Base-by-base conservation (phyloP, 305 asterid genomes). In the Ajuga reptans region DNA sequence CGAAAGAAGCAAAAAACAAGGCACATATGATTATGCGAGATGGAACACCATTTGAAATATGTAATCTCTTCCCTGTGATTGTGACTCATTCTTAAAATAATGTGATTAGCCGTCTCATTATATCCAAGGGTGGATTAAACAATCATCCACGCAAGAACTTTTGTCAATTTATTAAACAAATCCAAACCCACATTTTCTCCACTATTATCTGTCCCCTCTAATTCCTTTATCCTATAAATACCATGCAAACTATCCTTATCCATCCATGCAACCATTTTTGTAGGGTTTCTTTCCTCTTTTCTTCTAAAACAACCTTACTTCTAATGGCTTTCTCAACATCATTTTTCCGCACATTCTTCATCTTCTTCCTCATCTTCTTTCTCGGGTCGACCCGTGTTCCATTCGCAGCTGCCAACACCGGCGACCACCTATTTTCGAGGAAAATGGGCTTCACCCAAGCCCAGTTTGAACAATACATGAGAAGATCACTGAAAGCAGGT, bases 81-180 rank as follows among this genome's bases (percentile, higher is more conserved):
- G 24, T 47, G 60, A 70, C 18, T 18, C 41, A 54, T 16, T 52
- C 46, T 43, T 47, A 10, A 41, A 29, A 27, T 73, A 47, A 15
- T 36, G 21, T 15, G 6, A 16, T n/a, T n/a, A n/a, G n/a, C 43
- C 8, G 70, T 61, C 47, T 24, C 58, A 71, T 50, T 21, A 60
- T 21, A 24, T 70, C 31, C 45, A 5, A 15, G 61, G 66, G 69
- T 75, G 67, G 69, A 66, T 60, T 49, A 66, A 69, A 66, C 77
- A 57, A 67, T 66, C 68, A 72, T 77, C 81, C 81, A 77, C 77
- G 80, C 71, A 42, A 66, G 65, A 52, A 50, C 73, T 77, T 77
- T 72, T 66, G 73, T 72, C 74, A 24, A 52, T 37, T 42, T 53
- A 66, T 11, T 10, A 67, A 66, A 77, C 42, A 60, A 66, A 59